These are phyloP conservation scores for Ascochyta pisi DNA, from an alignment of 2,329 filamentous ascomycete species.

Conservation along the genomic window DNA sequence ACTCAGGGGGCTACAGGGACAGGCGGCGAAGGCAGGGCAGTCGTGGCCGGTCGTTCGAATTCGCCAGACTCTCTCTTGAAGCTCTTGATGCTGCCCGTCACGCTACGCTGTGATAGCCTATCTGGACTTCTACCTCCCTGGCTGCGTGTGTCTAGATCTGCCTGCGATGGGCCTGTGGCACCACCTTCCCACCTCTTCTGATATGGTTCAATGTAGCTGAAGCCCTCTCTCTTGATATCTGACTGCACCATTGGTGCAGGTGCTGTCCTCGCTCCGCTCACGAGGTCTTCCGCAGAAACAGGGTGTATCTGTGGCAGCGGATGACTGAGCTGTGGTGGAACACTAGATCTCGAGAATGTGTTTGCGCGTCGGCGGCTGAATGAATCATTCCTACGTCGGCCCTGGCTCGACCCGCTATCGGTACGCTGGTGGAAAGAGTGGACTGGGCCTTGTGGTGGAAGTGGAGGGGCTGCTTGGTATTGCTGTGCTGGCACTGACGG, in stretches of 20 bases:
- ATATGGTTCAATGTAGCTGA: slow-evolving; percentile 40
- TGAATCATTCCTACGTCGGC: slow-evolving; percentile 42
- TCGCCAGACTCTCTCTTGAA: slow-evolving; percentile 44
- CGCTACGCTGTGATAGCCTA: slow-evolving; percentile 43
- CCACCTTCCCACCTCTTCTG: slow-evolving; percentile 43
- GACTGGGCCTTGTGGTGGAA: slow-evolving; percentile 33
- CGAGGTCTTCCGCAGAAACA: slow-evolving; percentile 41
- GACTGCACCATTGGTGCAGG: slow-evolving; percentile 39
- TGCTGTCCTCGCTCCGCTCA: slow-evolving; percentile 46
- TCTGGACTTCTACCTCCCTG: slow-evolving; percentile 43
- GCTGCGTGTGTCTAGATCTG: slow-evolving; percentile 36
- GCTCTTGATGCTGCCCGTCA: slow-evolving; percentile 44
- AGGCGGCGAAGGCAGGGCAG: slow-evolving; percentile 29
- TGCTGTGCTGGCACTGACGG: slow-evolving; percentile 32
- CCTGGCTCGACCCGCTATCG: slow-evolving; percentile 43
- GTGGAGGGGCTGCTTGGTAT: slow-evolving; percentile 34
- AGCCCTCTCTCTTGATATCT: slow-evolving; percentile 38
- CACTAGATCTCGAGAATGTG: slow-evolving; percentile 39
- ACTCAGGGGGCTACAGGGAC: slow-evolving; percentile 19
- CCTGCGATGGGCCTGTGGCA: slow-evolving; percentile 23
- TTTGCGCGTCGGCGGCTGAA: slow-evolving; percentile 45
- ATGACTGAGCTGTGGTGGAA: slow-evolving; percentile 45
- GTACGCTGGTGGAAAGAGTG: slow-evolving; percentile 45
- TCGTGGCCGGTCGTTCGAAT: slow-evolving; percentile 25
- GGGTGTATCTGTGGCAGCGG: slow-evolving; percentile 44